These are phyloP conservation scores for Beauveria medogensis DNA, from an alignment of 2,329 filamentous ascomycete genomes.

Conservation along the genomic window DNA sequence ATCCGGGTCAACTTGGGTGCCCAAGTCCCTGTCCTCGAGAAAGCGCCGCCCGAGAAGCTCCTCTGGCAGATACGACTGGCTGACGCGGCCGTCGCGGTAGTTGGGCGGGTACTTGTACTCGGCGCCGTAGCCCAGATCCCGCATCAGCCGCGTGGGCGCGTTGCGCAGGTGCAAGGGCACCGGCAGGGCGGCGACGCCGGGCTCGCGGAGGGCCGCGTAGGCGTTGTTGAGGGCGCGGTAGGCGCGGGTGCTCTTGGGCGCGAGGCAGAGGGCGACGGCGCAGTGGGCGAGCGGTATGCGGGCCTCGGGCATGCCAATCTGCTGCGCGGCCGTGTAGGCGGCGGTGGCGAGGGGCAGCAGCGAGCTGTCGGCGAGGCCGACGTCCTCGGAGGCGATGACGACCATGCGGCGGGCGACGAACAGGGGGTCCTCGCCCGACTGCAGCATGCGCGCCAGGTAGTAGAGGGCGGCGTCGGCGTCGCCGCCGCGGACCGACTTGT, in stretches of 20 bases:
- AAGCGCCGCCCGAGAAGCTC: constrained; percentile 63
- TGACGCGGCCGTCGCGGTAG: constrained; percentile 71
- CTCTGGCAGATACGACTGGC: constrained; percentile 85
- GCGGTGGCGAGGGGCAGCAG: constrained; percentile 79
- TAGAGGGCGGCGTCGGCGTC: constrained; percentile 85
- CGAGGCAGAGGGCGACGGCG: constrained; percentile 69
- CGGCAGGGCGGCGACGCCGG: constrained; percentile 71
- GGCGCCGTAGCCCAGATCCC: constrained; percentile 80
- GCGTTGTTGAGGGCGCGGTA: constrained; percentile 80
- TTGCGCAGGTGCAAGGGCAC: constrained; percentile 86
- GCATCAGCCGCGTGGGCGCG: constrained; percentile 87
- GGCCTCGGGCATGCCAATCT: constrained; percentile 91
- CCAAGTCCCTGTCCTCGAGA: constrained; percentile 72
- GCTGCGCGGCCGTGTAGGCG: constrained; percentile 79
- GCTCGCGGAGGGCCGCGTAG: constrained; percentile 69
- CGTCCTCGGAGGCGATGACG: constrained; percentile 89
- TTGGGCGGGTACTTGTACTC: constrained; percentile 97
- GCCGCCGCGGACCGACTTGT: constrained; percentile 86
- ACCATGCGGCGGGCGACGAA: constrained; percentile 91
- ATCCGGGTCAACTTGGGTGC: constrained; percentile 68
- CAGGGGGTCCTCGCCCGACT: constrained; percentile 86
- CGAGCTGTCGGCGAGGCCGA: constrained; percentile 80
- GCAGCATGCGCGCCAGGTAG: constrained; percentile 91
- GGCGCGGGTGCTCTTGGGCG: constrained; percentile 78
- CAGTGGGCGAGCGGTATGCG: constrained; percentile 87